A percentile compares a stretch with the other conserved stretches of the same genome.
These are phyloP conservation scores for Exophiala viscosa DNA, from an alignment of 2,329 filamentous ascomycete species.

Conservation along the genomic window DNA sequence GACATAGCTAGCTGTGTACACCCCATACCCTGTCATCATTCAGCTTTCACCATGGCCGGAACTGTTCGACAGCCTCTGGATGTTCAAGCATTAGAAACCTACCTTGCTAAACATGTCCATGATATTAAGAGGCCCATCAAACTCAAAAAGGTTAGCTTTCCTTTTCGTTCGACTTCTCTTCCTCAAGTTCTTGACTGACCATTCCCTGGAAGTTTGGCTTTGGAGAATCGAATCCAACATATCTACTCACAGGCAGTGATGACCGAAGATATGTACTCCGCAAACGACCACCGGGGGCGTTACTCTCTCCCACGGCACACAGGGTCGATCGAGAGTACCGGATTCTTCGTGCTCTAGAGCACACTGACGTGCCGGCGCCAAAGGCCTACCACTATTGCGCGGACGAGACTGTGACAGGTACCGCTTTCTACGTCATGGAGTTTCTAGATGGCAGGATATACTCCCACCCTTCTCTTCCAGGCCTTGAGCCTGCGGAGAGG, in stretches of 20 bases:
- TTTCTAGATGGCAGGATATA: slow-evolving; percentile 93
- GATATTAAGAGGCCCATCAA: too few relatives aligned
- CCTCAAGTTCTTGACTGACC: too few relatives aligned
- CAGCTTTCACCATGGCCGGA: too few relatives aligned
- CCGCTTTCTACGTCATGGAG: slow-evolving; percentile 95
- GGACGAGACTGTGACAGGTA: slow-evolving; percentile 74
- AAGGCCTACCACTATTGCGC: slow-evolving; percentile 81
- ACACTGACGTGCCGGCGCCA: slow-evolving; percentile 81
- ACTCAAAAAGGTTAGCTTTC: too few relatives aligned
- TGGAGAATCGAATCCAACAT: slow-evolving; percentile 96
- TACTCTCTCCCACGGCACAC: slow-evolving; percentile 90
- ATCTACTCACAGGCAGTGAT: slow-evolving; percentile 73
- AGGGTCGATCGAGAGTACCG: slow-evolving; percentile 94
- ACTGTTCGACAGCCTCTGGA: too few relatives aligned
- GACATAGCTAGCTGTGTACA: too few relatives aligned
- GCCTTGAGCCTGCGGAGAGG: slow-evolving; percentile 64
- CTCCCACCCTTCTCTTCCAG: slow-evolving; percentile 79
- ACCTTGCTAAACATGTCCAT: too few relatives aligned
- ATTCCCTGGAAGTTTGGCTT: slow-evolving; percentile 71
- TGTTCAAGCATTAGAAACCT: too few relatives aligned
- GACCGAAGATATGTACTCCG: slow-evolving; percentile 78
- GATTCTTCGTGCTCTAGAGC: slow-evolving; percentile 76
- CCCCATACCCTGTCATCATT: too few relatives aligned
- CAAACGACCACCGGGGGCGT: slow-evolving; percentile 92
- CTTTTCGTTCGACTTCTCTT: too few relatives aligned